Percentiles rank a stretch among this genome's conserved stretches.
Evolutionary conservation across 2,329 filamentous ascomycete species (phyloP).

Genomic region (Periconia sp.): DNA sequence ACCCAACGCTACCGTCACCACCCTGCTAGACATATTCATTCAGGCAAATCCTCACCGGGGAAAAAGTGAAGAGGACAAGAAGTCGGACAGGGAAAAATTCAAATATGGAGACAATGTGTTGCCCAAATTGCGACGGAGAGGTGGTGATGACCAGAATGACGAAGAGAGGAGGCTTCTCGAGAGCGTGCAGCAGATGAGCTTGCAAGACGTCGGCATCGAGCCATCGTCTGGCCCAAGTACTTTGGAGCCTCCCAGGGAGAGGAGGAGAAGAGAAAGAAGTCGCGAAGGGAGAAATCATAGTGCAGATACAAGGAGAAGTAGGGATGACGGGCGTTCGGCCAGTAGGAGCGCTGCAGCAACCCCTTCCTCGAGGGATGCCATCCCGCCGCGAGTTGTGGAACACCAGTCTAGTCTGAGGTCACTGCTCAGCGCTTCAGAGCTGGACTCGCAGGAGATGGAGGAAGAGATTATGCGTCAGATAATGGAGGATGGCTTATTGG

Average conservation of each 20-base stretch:
- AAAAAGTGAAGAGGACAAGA: conserved; percentile 71
- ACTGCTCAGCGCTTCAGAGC: conserved; percentile 76
- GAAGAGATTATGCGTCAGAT: conserved; percentile 89
- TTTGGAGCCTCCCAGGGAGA: conserved; percentile 33
- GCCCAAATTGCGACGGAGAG: conserved; percentile 57
- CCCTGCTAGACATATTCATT: conserved; percentile 85
- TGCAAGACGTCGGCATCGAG: conserved; percentile 65
- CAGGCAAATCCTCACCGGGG: conserved; percentile 75
- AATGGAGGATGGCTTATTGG: conserved; percentile 80
- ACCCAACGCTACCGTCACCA: conserved; percentile 88
- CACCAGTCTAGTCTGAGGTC: conserved; percentile 89
- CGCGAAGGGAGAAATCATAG: conserved; percentile 36
- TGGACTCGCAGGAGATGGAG: conserved; percentile 77
- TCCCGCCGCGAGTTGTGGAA: conserved; percentile 64
- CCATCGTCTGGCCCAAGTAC: conserved; percentile 36
- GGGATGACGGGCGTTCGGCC: conserved; percentile 25
- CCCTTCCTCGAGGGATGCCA: conserved; percentile 18
- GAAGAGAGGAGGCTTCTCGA: conserved; percentile 71
- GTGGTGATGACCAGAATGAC: conserved; percentile 57
- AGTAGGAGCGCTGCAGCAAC: conserved; percentile 24
- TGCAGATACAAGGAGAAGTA: conserved; percentile 27
- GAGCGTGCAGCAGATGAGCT: conserved; percentile 71
- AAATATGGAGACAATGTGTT: conserved; percentile 80
- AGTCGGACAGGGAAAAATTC: conserved; percentile 74
- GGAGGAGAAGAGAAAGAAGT: conserved; percentile 39